Percentiles rank a stretch among this genome's conserved stretches.
Evolutionary conservation across 148 eudicot genomes (phyloP).

Genomic region (Salicornia ramosissima): DNA sequence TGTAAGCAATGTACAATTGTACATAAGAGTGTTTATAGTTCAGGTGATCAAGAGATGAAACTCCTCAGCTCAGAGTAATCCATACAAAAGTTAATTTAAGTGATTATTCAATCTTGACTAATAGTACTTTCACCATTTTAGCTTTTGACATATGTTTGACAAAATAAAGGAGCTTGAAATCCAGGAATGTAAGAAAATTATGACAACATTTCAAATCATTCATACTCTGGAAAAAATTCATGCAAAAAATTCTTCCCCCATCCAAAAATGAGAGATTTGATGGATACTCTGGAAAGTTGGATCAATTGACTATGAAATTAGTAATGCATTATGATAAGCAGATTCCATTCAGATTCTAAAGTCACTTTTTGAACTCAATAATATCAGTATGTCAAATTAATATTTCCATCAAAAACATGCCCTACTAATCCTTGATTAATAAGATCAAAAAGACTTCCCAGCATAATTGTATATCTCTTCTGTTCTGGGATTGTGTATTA

Average conservation of each 20-base stretch:
- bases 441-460: slow-evolving; percentile 39
- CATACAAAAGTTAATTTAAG: slow-evolving; percentile 1
- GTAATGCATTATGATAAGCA: not conserved
- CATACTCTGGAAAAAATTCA: not conserved
- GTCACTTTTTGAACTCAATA: not conserved
- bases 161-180: not conserved
- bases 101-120: slow-evolving; percentile 4
- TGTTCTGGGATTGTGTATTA: slow-evolving; percentile 49
- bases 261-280: not conserved
- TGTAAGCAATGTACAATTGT: not conserved
- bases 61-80: not conserved
- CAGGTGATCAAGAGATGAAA: not conserved
- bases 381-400: slow-evolving; percentile 18
- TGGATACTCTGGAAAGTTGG: not conserved
- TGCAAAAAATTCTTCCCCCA: not conserved
- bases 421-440: slow-evolving; percentile 17
- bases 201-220: not conserved
- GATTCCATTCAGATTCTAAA: not conserved
- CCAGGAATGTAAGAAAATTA: not conserved
- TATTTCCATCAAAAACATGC: slow-evolving; percentile 12
- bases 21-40: not conserved
- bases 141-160: not conserved
- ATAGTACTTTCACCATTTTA: not conserved
- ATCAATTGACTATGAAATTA: not conserved
- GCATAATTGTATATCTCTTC: slow-evolving; percentile 51